A percentile compares a stretch with the other conserved stretches of the same genome.
Evolutionary conservation across 306 rosid genomes (phyloP).

Genomic region (Phaseolus lunatus): DNA sequence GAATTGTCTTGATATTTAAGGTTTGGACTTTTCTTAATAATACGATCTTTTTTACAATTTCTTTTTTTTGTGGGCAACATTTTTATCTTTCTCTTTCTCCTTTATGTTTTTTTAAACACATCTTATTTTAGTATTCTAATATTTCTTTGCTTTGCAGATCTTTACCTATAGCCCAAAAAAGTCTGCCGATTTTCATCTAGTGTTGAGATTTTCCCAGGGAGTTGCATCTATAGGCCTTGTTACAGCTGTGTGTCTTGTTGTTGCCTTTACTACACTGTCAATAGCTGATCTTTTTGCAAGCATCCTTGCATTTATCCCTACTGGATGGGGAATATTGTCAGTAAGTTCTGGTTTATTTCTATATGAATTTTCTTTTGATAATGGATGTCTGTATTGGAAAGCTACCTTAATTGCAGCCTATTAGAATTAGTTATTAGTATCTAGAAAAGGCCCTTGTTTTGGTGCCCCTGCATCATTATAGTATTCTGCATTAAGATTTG

Average conservation of each 20-base stretch:
- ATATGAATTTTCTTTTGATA: neutral
- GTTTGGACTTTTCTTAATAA: conserved; percentile 55
- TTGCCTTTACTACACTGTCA: conserved; percentile 68
- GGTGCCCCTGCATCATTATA: neutral
- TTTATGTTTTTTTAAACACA: neutral
- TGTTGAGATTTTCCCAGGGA: conserved; percentile 87
- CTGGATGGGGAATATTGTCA: conserved; percentile 92
- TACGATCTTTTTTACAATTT: conserved; percentile 21
- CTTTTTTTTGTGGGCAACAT: neutral
- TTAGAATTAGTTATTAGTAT: neutral
- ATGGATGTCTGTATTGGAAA: neutral
- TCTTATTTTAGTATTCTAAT: conserved; percentile 23
- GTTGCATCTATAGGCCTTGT: conserved; percentile 69
- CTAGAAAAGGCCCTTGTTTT: neutral
- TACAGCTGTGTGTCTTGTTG: conserved; percentile 72
- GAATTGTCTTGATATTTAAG: conserved; percentile 83
- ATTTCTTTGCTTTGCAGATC: conserved; percentile 58
- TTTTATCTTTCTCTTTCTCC: neutral
- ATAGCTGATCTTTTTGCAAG: conserved; percentile 85
- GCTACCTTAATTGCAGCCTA: neutral
- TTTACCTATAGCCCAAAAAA: conserved; percentile 86
- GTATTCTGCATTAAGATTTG: conserved; percentile 19
- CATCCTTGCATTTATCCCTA: conserved; percentile 82
- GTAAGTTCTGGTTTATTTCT: conserved; percentile 61
- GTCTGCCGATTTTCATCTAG: conserved; percentile 69